A percentile compares a stretch with the other conserved stretches of the same genome.
These are phyloP conservation scores for Fusarium staphyleae DNA, from an alignment of 2,329 filamentous ascomycete species.

Conservation along the genomic window DNA sequence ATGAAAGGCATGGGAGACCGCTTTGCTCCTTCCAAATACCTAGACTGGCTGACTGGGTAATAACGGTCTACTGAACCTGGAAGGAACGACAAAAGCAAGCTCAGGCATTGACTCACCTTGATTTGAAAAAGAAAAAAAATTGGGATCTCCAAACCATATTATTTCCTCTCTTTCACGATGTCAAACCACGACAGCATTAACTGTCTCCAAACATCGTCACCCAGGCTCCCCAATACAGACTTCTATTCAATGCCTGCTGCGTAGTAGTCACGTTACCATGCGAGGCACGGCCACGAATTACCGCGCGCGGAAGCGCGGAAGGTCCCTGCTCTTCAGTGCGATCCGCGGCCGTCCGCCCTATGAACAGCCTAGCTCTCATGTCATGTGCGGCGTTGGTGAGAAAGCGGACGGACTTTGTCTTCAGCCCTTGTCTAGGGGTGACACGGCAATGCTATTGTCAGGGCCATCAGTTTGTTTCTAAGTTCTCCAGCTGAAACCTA, in stretches of 20 bases:
- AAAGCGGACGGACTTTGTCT: background rate
- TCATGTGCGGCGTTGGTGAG: slow-evolving; percentile 20
- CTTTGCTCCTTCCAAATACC: background rate
- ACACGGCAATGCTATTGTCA: background rate
- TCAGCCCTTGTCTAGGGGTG: slow-evolving; percentile 2
- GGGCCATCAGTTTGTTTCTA: no score
- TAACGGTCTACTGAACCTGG: background rate
- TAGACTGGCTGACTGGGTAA: background rate
- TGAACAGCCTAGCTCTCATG: slow-evolving; percentile 8
- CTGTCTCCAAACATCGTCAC: background rate
- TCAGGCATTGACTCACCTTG: background rate
- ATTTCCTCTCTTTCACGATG: no score
- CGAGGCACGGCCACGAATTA: slow-evolving; percentile 23
- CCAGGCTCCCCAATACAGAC: background rate
- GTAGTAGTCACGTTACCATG: background rate
- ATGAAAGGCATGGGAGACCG: background rate
- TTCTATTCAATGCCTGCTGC: no score
- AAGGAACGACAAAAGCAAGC: background rate
- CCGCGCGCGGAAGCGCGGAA: slow-evolving; percentile 24
- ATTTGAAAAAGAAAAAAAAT: background rate
- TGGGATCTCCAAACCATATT: no score
- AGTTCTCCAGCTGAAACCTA: no score
- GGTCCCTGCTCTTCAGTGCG: slow-evolving; percentile 16
- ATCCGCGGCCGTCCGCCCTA: slow-evolving; percentile 15
- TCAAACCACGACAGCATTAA: slow-evolving; percentile 1